A percentile compares a stretch with the other conserved stretches of the same genome.
phyloP scores from a whole-genome alignment of 306 rosid species.

The Gynostemma pentaphyllum region DNA sequence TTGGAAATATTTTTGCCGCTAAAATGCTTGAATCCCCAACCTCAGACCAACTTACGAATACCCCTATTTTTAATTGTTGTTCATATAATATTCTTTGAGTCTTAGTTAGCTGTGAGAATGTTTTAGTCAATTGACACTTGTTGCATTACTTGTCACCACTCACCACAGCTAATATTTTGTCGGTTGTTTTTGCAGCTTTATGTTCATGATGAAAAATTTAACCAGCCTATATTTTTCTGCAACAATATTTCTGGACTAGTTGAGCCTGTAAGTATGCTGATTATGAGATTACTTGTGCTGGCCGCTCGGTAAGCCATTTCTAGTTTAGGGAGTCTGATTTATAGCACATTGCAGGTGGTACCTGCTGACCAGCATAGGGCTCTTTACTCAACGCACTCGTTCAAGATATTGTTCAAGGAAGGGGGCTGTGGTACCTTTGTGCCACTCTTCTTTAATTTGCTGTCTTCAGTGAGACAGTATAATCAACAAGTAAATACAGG shows the following conservation, averaged over 20 bases:
- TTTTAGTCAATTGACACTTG: not conserved
- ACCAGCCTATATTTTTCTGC: conserved; percentile 94
- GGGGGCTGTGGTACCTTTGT: conserved; percentile 95
- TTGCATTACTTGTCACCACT: not conserved
- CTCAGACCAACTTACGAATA: not conserved
- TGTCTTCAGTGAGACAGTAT: conserved; percentile 70
- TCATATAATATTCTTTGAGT: not conserved
- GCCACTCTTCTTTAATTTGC: conserved; percentile 90
- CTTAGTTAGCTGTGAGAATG: not conserved
- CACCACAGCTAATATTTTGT: not conserved
- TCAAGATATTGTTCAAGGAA: conserved; percentile 90
- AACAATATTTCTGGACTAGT: conserved; percentile 88
- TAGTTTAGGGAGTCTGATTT: not conserved
- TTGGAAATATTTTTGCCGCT: not conserved
- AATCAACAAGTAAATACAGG: conserved; percentile 41
- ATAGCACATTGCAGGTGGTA: conserved; percentile 42
- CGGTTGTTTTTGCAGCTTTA: conserved; percentile 49
- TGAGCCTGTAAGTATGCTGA: conserved; percentile 63
- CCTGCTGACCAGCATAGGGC: conserved; percentile 72
- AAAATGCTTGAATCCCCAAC: not conserved
- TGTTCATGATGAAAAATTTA: conserved; percentile 70
- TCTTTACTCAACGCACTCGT: conserved; percentile 70
- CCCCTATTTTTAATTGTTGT: not conserved
- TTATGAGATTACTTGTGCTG: conserved; percentile 1
- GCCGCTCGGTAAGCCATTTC: not conserved